Evolutionary conservation across 2,329 filamentous ascomycete genomes (phyloP).

Genomic region (Alternaria triticimaculans): DNA sequence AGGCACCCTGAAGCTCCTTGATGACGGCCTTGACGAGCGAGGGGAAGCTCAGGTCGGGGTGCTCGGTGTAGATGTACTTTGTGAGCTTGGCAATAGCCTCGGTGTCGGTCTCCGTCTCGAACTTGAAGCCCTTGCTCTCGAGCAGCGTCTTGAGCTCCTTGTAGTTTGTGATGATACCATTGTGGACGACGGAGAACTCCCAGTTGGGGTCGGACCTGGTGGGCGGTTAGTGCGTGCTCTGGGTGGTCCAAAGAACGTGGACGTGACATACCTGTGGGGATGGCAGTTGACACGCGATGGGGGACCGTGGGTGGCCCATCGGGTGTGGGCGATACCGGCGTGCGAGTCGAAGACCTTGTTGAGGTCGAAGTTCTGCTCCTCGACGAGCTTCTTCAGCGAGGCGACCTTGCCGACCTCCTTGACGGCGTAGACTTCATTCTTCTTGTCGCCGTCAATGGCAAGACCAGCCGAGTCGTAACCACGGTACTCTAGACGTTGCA

Average conservation of each 20-base stretch:
- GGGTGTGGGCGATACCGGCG: slow-evolving; percentile 97
- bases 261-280: slow-evolving; percentile 80
- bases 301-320: slow-evolving; percentile 97
- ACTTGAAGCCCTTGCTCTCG: slow-evolving; percentile 92
- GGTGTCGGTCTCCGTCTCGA: slow-evolving; percentile 99
- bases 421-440: slow-evolving; percentile 95
- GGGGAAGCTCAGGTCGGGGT: slow-evolving; percentile 94
- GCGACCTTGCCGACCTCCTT: slow-evolving; percentile 99
- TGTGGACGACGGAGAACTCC: slow-evolving; percentile 98
- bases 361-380: slow-evolving; percentile 79
- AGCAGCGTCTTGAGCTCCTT: slow-evolving; percentile 97
- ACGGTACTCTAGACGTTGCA: slow-evolving; percentile 95
- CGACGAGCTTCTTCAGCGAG: slow-evolving; percentile 93
- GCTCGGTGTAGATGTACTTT: slow-evolving; percentile 96
- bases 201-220: slow-evolving; percentile 86
- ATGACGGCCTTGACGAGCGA: slow-evolving; percentile 97
- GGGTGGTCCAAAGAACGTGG: background rate
- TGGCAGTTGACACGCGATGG: slow-evolving; percentile 97
- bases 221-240: slow-evolving; percentile 24
- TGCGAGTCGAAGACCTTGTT: slow-evolving; percentile 97
- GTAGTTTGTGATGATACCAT: slow-evolving; percentile 99
- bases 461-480: slow-evolving; percentile 98
- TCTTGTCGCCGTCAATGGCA: slow-evolving; percentile 96
- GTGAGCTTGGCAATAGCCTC: slow-evolving; percentile 99
- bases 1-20: slow-evolving; percentile 96